phyloP scores from a whole-genome alignment of 2,329 filamentous ascomycete genomes.

The Exutisphaerella laricina region DNA sequence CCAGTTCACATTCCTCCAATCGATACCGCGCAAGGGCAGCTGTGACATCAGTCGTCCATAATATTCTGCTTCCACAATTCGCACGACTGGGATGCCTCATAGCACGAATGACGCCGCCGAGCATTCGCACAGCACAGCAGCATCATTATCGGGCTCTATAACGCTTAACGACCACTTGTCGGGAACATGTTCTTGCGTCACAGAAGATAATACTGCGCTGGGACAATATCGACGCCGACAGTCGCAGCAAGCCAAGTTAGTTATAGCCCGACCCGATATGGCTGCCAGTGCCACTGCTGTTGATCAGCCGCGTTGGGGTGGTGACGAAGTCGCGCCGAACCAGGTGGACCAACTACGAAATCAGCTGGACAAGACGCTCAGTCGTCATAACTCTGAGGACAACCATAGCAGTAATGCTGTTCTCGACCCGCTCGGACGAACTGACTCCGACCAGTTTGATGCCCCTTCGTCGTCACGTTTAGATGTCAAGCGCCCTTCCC shows the following conservation, averaged over 20 bases:
- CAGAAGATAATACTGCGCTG: conserved; percentile 26
- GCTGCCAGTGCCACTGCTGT: conserved; percentile 23
- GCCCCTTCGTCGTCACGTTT: conserved; percentile 6
- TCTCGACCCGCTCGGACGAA: conserved; percentile 1
- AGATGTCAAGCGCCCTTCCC: conserved; percentile 8
- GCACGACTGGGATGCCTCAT: conserved; percentile 6
- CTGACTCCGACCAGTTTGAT: conserved; percentile 5
- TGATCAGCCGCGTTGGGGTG: conserved; percentile 16
- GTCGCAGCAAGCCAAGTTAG: conserved; percentile 28
- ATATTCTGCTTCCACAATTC: background rate
- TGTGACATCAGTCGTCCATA: conserved; percentile 3
- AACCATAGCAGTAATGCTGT: conserved; percentile 6
- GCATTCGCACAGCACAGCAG: background rate
- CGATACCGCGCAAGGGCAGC: background rate
- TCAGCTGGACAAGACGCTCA: conserved; percentile 29
- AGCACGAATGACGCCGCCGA: background rate
- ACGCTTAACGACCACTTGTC: conserved; percentile 24
- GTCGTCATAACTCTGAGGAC: conserved; percentile 10
- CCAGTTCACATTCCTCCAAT: conserved; percentile 1
- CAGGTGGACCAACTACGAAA: conserved; percentile 29
- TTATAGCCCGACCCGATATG: conserved; percentile 30
- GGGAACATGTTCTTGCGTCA: conserved; percentile 28
- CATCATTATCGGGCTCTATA: background rate
- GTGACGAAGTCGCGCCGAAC: conserved; percentile 16
- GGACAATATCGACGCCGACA: conserved; percentile 32